A percentile compares a stretch with the other conserved stretches of the same genome.
Evolutionary conservation across 345 rosid species (phyloP).

Genomic region (Bretschneidera sinensis): DNA sequence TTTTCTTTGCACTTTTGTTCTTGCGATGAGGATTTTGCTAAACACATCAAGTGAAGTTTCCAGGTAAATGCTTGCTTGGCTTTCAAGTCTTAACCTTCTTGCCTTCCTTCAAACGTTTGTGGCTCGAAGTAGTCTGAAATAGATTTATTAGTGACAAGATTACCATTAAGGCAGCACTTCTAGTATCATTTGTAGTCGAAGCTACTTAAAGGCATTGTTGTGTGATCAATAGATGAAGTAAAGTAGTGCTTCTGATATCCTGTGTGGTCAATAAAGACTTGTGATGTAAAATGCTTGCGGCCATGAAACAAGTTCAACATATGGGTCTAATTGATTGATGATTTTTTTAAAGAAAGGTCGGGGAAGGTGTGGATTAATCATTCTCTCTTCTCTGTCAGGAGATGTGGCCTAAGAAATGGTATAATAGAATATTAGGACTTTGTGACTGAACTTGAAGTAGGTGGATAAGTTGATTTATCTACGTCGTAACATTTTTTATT

Average conservation of each 20-base stretch:
- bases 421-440: too few species aligned
- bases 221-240: too few species aligned
- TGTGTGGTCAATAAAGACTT: not conserved
- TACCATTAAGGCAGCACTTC: too few species aligned
- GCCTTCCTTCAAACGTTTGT: not conserved
- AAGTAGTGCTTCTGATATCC: not conserved
- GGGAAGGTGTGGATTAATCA: not conserved
- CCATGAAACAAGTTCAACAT: not conserved
- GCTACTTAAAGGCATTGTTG: not conserved
- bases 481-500: not conserved
- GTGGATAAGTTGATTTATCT: not conserved
- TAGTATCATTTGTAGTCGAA: too few species aligned
- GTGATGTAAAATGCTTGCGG: not conserved
- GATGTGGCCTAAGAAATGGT: not conserved
- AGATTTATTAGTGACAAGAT: too few species aligned
- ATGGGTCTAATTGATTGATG: not conserved
- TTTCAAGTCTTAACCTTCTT: not conserved
- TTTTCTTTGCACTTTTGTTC: slow-evolving; percentile 42
- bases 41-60: slow-evolving; percentile 23
- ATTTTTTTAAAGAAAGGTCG: not conserved
- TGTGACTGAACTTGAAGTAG: too few species aligned
- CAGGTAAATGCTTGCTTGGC: slow-evolving; percentile 34
- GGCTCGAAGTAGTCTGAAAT: too few species aligned
- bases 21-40: slow-evolving; percentile 38
- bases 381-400: not conserved